Evolutionary conservation across 352 stramenopile species (phyloP).

Genomic region (Phytophthora meadii): DNA sequence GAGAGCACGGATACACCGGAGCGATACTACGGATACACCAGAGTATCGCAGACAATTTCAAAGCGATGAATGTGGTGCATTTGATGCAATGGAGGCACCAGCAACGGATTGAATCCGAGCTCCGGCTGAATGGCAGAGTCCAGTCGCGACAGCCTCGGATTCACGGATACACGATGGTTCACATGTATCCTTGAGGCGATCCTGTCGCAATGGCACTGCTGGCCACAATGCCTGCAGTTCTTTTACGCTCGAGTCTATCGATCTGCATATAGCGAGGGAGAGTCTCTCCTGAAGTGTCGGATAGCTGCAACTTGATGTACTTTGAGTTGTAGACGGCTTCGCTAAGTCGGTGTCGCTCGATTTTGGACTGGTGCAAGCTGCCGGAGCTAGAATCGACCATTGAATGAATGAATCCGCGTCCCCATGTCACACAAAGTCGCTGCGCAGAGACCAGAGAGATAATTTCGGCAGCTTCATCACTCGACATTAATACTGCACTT

Average conservation of each 20-base stretch:
- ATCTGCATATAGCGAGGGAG: neutral
- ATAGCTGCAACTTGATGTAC: neutral
- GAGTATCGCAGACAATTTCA: constrained; percentile 6
- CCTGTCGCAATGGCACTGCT: constrained; percentile 13
- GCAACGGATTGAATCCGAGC: constrained; percentile 24
- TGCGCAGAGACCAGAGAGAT: constrained; percentile 3
- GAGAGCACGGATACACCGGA: constrained; percentile 14
- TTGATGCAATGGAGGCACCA: constrained; percentile 1
- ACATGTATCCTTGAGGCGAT: constrained; percentile 35
- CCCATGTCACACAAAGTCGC: constrained; percentile 21
- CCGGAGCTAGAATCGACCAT: neutral
- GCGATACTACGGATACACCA: neutral
- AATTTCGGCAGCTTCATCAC: too few species aligned
- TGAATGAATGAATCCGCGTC: constrained; percentile 13
- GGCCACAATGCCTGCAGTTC: constrained; percentile 3
- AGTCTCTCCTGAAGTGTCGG: neutral
- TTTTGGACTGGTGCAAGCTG: constrained; percentile 2
- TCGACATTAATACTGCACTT: too few species aligned
- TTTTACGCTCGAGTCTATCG: neutral
- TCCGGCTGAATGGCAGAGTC: constrained; percentile 1
- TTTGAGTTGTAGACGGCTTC: constrained; percentile 1
- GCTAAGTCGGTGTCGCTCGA: constrained; percentile 3
- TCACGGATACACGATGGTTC: constrained; percentile 25
- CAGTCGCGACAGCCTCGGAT: constrained; percentile 26
- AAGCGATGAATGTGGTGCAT: constrained; percentile 1